Evolutionary conservation across 2,329 filamentous ascomycete species (phyloP), one percentile per base, ranked within the genome.

Genomic region (Hirsutella minnesotensis): DNA sequence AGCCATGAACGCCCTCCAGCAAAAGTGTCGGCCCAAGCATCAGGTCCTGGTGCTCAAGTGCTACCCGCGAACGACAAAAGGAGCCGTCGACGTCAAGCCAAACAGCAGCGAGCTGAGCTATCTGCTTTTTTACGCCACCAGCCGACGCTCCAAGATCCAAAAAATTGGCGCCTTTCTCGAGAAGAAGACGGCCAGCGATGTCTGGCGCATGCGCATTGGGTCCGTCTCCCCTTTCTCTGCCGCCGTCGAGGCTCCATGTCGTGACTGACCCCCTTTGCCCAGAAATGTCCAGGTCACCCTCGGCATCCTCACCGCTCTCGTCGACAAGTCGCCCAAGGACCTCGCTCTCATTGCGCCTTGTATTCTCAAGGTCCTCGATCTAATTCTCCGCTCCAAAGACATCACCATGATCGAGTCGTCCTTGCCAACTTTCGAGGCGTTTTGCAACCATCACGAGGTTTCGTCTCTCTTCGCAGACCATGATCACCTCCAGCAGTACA

Each of bases 91-190:
- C 56, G 87, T 95, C 58, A 94, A 90, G 66, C 89, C 92, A 37
- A 96, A 96, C 65, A 87, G 87, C 51, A 94, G 87, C 66, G 92
- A 98, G 70, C 78, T 98, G 49, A 94, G 87, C 65, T 96, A 96
- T 61, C 77, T 98, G 50, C 79, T 96, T 43, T 96, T 94, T 73
- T 96, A 98, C 70, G 88, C 86, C 47, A 94, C 86, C 59, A 95
- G 89, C 53, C 86, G 90, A 47, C 81, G 87, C 51, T 90, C 86
- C 65, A 98, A 96, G 73, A 80, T 96, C 54, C 86, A 92, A 57
- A 98, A 98, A 67, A 89, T 98, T 52, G 88, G 87, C 62, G 81
- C 80, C 53, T 98, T 95, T 59, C 73, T 98, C 50, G 89, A 96
- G 68, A 94, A 90, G 71, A 87, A 90, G 69, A 92, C 87, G 19